phyloP scores from a whole-genome alignment of 225 moss, liverwort and hornwort genomes.

The Lunularia cruciata region DNA sequence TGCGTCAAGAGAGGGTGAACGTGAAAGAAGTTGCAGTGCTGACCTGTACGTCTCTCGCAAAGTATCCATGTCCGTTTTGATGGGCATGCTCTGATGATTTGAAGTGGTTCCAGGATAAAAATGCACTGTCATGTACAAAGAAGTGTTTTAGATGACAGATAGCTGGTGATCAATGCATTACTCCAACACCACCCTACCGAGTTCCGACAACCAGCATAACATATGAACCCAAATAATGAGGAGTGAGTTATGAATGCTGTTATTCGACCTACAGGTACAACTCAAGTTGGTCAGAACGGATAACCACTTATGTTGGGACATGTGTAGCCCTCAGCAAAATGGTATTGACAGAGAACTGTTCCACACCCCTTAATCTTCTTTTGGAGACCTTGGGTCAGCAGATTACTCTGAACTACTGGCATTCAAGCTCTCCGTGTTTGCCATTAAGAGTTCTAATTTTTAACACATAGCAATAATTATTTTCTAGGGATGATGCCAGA shows the following conservation, averaged over 20 bases:
- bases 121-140: constrained; percentile 19
- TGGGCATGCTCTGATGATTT: constrained; percentile 29
- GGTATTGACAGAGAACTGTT: constrained; percentile 55
- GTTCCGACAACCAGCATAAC: too few relatives aligned
- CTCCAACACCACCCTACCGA: too few relatives aligned
- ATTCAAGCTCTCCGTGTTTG: constrained; percentile 26
- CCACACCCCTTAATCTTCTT: constrained; percentile 31
- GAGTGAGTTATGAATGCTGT: too few relatives aligned
- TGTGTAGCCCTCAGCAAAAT: constrained; percentile 57
- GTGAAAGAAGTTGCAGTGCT: neutral
- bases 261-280: too few relatives aligned
- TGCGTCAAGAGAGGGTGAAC: too few relatives aligned
- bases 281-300: neutral
- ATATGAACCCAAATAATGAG: too few relatives aligned
- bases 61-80: constrained; percentile 87
- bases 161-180: too few relatives aligned
- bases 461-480: too few relatives aligned
- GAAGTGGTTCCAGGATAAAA: constrained; percentile 27
- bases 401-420: constrained; percentile 31
- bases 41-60: constrained; percentile 83
- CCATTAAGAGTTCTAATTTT: too few relatives aligned
- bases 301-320: constrained; percentile 33
- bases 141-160: too few relatives aligned
- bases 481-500: too few relatives aligned
- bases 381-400: constrained; percentile 37